Evolutionary conservation across 2,329 filamentous ascomycete species (phyloP).

Genomic region (Stachybotrys elegans): DNA sequence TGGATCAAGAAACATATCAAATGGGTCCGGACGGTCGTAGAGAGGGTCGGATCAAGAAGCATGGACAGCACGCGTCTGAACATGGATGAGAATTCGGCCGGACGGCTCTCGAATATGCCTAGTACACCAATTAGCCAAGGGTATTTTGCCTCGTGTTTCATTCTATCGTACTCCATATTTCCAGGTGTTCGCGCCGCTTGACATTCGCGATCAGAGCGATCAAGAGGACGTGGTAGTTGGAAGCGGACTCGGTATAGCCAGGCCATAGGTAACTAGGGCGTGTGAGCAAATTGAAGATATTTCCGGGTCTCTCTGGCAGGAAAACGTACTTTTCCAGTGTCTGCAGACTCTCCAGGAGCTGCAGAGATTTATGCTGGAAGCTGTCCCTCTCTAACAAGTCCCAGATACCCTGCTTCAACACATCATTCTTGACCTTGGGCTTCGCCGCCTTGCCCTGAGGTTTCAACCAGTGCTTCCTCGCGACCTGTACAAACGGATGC

Average conservation of each 20-base stretch:
- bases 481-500: constrained; percentile 68
- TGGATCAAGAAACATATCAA: constrained; percentile 87
- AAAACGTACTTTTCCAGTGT: constrained; percentile 67
- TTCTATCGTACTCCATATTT: constrained; percentile 68
- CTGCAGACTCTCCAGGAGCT: constrained; percentile 85
- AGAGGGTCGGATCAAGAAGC: constrained; percentile 66
- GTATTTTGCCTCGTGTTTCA: no score
- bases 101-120: constrained; percentile 72
- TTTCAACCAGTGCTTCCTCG: constrained; percentile 81
- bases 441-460: constrained; percentile 54
- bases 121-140: constrained; percentile 4
- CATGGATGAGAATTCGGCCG: constrained; percentile 78
- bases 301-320: constrained; percentile 6
- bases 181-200: constrained; percentile 80
- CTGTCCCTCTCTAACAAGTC: constrained; percentile 76
- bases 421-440: constrained; percentile 73
- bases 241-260: constrained; percentile 80
- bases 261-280: constrained; percentile 83
- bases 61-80: constrained; percentile 89
- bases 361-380: constrained; percentile 71
- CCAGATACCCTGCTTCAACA: constrained; percentile 86
- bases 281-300: background rate
- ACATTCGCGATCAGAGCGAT: constrained; percentile 82
- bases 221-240: constrained; percentile 86
- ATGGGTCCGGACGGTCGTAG: constrained; percentile 66